Percentiles rank a stretch among this genome's conserved stretches.
phyloP scores from a whole-genome alignment of 2,329 filamentous ascomycete genomes.

The Cordyceps militaris region DNA sequence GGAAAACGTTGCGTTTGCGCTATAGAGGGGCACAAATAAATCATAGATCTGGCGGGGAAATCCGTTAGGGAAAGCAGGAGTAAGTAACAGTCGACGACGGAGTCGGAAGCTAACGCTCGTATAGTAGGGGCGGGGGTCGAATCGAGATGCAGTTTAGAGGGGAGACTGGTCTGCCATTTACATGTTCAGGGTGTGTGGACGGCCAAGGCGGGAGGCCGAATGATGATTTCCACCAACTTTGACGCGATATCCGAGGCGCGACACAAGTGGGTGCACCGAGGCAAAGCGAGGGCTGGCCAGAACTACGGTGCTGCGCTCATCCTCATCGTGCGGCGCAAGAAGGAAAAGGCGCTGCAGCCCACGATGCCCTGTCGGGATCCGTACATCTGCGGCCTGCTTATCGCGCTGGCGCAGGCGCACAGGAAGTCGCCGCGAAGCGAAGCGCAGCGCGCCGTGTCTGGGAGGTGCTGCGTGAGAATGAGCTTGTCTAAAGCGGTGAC shows the following conservation, averaged over 20 bases:
- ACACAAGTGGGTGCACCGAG: not conserved
- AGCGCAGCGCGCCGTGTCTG: not conserved
- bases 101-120: not conserved
- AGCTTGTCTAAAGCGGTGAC: not conserved
- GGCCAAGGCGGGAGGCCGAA: not conserved
- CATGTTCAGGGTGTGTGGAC: not conserved
- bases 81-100: no score
- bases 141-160: conserved; percentile 1
- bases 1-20: no score
- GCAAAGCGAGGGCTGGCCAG: not conserved
- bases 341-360: not conserved
- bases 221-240: not conserved
- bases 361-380: not conserved
- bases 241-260: not conserved
- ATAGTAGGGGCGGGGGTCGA: not conserved
- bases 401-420: not conserved
- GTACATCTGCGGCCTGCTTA: not conserved
- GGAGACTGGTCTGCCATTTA: not conserved
- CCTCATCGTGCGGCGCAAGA: not conserved
- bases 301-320: not conserved
- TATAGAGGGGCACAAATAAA: no score
- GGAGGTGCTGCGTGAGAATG: not conserved
- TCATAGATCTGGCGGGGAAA: no score
- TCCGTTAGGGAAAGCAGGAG: no score
- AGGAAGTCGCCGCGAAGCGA: no score